Base-by-base conservation (phyloP, 768 basidiomycete species). In the Suillus bovinus region DNA sequence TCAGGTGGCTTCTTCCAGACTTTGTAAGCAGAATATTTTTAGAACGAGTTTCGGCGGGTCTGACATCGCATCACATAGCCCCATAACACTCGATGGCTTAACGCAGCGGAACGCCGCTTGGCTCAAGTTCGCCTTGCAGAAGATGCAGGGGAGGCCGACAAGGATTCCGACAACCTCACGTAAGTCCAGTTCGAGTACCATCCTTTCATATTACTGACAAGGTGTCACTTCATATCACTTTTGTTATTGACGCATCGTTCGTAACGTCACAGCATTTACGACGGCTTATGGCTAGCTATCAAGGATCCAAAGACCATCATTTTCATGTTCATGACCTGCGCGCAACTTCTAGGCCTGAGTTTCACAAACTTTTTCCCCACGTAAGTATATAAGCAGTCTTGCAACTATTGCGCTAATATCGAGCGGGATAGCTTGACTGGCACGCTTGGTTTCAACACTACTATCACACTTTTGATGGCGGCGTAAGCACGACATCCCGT, bases 71-170 rank as follows among this genome's bases (percentile, higher is more conserved):
- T 46, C 47, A 44, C 27, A 4, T 52, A 88, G 85, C 86, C 86
- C 1, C 67, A 83, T 64, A 90, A 88, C 64, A 89, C 87, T 0
- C 75, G 79, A 41, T 89, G 87, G 88, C 68, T 89, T 36, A 73
- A 79, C 13, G 69, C 78, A 0, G 72, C 77, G 7, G 82, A 88
- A 63, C 77, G 80, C 22, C 81, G 79, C n/a, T 77, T 89, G 36
- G 86, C 85, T 5, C 87, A 86, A 74, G 84, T 81, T n/a, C 84
- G 88, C 14, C 78, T 89, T 8, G 84, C 87, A 0, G 87, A 89
- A 70, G 88, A 88, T 67, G 83, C 83, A 9, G 86, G 88, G 3
- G 86, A 88, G 70, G 87, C 86, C 0, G 88, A 89, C 66, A 74
- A 81, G 67, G 86, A 88, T 66, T 41, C 62, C 2, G 34, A 39